These are phyloP conservation scores for Lichenothelia convexa DNA, from an alignment of 495 filamentous ascomycete species.

Conservation along the genomic window DNA sequence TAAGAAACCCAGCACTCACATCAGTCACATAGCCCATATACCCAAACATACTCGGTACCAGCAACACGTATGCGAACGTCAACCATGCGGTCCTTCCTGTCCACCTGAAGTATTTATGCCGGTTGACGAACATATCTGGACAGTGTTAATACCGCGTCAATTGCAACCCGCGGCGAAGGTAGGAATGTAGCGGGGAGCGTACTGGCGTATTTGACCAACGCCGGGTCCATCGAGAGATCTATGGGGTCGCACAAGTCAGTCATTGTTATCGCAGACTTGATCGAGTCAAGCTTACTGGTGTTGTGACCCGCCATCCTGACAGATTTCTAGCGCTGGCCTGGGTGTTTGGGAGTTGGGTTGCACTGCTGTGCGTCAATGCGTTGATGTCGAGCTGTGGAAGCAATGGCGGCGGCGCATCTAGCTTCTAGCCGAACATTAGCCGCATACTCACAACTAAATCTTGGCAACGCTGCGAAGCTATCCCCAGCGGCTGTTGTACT, in stretches of 20 bases:
- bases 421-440: too few species aligned
- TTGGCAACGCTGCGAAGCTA: too few species aligned
- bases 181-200: constrained; percentile 9
- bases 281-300: too few species aligned
- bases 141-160: neutral
- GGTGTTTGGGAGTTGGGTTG: too few species aligned
- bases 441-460: too few species aligned
- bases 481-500: too few species aligned
- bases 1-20: constrained; percentile 48
- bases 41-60: constrained; percentile 49
- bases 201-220: constrained; percentile 25
- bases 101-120: constrained; percentile 92
- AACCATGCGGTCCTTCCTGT: constrained; percentile 63
- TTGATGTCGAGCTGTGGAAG: too few species aligned
- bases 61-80: constrained; percentile 51
- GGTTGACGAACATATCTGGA: constrained; percentile 65
- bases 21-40: constrained; percentile 60
- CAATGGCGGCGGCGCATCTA: too few species aligned
- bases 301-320: too few species aligned
- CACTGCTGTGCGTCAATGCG: too few species aligned
- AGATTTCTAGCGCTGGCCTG: too few species aligned
- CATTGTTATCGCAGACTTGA: neutral
- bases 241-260: constrained; percentile 8
- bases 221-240: constrained; percentile 23
- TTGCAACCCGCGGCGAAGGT: neutral